These are phyloP conservation scores for Aspergillus sp. DNA, from an alignment of 2,329 filamentous ascomycete species.

Conservation along the genomic window DNA sequence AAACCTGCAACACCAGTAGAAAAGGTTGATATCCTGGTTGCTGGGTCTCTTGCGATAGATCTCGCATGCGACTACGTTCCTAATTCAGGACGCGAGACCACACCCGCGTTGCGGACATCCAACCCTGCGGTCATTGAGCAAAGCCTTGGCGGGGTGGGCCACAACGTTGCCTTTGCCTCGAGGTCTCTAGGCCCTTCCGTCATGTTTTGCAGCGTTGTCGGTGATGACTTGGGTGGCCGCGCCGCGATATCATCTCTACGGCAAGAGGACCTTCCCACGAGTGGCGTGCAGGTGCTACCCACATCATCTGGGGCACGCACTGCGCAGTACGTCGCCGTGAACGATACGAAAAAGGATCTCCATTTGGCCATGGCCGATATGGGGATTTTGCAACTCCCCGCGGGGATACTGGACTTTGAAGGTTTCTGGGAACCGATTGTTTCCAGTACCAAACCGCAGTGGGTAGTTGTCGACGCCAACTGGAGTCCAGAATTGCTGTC, in stretches of 20 bases:
- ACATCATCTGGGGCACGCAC: slow-evolving; percentile 62
- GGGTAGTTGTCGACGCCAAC: slow-evolving; percentile 84
- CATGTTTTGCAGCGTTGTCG: slow-evolving; percentile 76
- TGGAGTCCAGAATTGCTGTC: slow-evolving; percentile 69
- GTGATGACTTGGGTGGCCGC: slow-evolving; percentile 74
- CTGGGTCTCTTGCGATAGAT: slow-evolving; percentile 87
- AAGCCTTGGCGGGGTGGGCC: slow-evolving; percentile 84
- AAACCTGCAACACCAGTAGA: slow-evolving; percentile 15
- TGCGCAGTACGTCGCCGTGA: slow-evolving; percentile 88
- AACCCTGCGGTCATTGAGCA: slow-evolving; percentile 81
- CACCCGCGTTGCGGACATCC: slow-evolving; percentile 67
- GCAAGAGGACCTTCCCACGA: slow-evolving; percentile 60
- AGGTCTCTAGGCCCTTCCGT: slow-evolving; percentile 68
- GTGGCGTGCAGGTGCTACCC: slow-evolving; percentile 60
- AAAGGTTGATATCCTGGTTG: slow-evolving; percentile 71
- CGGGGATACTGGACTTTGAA: slow-evolving; percentile 41
- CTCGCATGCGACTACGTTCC: slow-evolving; percentile 76
- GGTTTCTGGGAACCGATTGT: slow-evolving; percentile 64
- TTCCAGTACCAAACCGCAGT: slow-evolving; percentile 60
- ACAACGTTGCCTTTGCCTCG: slow-evolving; percentile 85
- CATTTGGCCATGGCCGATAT: slow-evolving; percentile 96
- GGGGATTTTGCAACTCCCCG: slow-evolving; percentile 66
- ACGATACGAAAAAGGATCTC: slow-evolving; percentile 78
- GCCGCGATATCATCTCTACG: slow-evolving; percentile 68
- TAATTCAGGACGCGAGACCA: slow-evolving; percentile 35